phyloP scores from a whole-genome alignment of 2,329 filamentous ascomycete species.

The Pseudogymnoascus destructans region DNA sequence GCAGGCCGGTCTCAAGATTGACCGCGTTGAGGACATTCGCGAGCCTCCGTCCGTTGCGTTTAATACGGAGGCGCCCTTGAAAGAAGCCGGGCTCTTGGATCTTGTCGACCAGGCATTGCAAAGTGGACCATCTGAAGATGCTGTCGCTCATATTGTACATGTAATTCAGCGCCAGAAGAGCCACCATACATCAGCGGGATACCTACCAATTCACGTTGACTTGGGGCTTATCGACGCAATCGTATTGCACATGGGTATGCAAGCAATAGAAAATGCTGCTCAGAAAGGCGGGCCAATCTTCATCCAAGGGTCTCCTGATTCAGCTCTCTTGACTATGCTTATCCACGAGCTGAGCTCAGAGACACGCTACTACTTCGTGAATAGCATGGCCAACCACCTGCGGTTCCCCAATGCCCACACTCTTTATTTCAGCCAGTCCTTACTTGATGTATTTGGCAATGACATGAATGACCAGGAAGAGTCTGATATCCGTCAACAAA shows the following conservation, averaged over 20 bases:
- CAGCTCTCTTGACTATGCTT: conserved; percentile 61
- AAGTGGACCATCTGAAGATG: conserved; percentile 54
- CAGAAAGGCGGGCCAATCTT: conserved; percentile 51
- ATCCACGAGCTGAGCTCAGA: conserved; percentile 63
- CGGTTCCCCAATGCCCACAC: conserved; percentile 83
- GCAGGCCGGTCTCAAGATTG: conserved; percentile 60
- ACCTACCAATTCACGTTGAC: conserved; percentile 56
- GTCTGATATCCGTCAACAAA: conserved; percentile 74
- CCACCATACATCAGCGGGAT: conserved; percentile 51
- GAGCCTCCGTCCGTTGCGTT: conserved; percentile 52
- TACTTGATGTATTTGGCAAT: conserved; percentile 73
- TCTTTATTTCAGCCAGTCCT: conserved; percentile 77
- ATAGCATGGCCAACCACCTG: conserved; percentile 79
- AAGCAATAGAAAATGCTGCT: conserved; percentile 48
- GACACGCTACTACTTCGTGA: conserved; percentile 71
- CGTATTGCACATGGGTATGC: conserved; percentile 67
- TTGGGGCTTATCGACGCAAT: conserved; percentile 63
- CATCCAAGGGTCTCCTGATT: conserved; percentile 50
- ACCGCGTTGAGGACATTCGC: conserved; percentile 61
- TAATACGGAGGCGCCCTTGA: conserved; percentile 43
- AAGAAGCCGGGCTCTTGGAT: conserved; percentile 41
- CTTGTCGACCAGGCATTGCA: conserved; percentile 47
- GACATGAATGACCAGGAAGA: conserved; percentile 64
- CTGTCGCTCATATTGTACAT: conserved; percentile 63
- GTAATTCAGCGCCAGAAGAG: conserved; percentile 49